Base-by-base conservation (phyloP, 1,139 yeast species). In the Suhomyces choctaworum region DNA sequence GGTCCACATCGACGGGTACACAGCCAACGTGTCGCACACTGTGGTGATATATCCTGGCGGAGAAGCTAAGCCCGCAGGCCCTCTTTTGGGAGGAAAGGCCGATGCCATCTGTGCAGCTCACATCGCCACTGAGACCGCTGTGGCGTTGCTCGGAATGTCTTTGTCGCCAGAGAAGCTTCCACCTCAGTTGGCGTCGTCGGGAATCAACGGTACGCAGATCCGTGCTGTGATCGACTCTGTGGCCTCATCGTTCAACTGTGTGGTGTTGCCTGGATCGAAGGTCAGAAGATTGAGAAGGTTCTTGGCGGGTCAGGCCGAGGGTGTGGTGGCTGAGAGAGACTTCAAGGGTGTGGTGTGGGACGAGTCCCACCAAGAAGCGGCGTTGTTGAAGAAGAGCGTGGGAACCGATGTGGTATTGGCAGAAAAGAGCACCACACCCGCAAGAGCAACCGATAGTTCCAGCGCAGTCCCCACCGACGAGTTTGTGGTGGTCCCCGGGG, bases 341-440 rank as follows among this genome's bases (percentile, higher is more conserved):
- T 84, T 82, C 62, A 88, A 89, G 63, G 97, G 96, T 54, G 94
- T 89, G 34, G 86, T 76, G 22, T 92, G 98, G 97, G 78, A 82
- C 37, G 92, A 84, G 60, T 73, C 82, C 28, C 86, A 83, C 58
- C 95, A 85, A 64, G 95, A 86, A 62, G 73, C 71, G 36, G 59
- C 61, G 27, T 65, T 82, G 42, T 64, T 84, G 44, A 63, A 66
- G 36, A 73, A 66, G 60, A 59, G 71, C n/a, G 58, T 44, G 27
- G 62, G 60, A 24, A 62, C 59, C 40, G 78, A 77, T 39, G 51
- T 76, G 40, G 58, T 70, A 15, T 51, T 62, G 26, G 39, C 54
- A 41, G 20, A 17, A 7, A 17, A 17, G 20, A 57, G 66, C 19
- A 60, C 70, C 42, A 82, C 84, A 12, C 69, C 48, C 29, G 45